Base-by-base conservation (phyloP, 2,329 filamentous ascomycete species). In the Colletotrichum camelliae region DNA sequence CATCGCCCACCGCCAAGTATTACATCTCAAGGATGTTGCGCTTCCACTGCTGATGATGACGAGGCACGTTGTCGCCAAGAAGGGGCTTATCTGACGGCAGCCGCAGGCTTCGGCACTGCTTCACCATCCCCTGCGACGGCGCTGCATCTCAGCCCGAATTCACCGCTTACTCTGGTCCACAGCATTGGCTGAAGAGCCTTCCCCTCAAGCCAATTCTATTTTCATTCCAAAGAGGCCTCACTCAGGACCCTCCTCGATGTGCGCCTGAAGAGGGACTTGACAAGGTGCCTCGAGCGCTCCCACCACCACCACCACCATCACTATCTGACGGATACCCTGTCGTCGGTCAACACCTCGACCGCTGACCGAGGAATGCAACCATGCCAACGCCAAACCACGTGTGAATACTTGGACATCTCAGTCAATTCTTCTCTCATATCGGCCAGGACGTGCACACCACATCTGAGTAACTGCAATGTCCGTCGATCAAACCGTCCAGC, bases 21-120 rank as follows among this genome's bases (percentile, higher is more conserved):
- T 21, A 52, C n/a, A 52, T n/a, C 3, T 4, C 43, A 52, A 52
- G 43, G 43, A 52, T 65, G n/a, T 35, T 62, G n/a, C 13, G 27
- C 33, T 39, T 21, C 33, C n/a, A 21, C 39, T 62, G 43, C 48
- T 21, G 33, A 39, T 37, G 67, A 60, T 74, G 72, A 74, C 67
- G 60, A 70, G 35, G 66, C 67, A 66, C 33, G 67, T 65, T 52
- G 72, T 58, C 48, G 67, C 67, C 72, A 74, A 74, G 72, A 61
- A 67, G 37, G 60, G 72, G 67, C 72, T 62, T 75, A 61, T 75
- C 67, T 74, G 60, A 74, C 67, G 52, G 37, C 43, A 75, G 62
- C 73, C 69, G 73, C 69, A 75, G 62, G 39, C 71, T 64, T 73
- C 73, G 73, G 73, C 73, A 75, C 61, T 68, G 60, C 64, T 58